These are phyloP conservation scores for Diddensiella caesifluorescens DNA, from an alignment of 805 yeast species.

Conservation along the genomic window DNA sequence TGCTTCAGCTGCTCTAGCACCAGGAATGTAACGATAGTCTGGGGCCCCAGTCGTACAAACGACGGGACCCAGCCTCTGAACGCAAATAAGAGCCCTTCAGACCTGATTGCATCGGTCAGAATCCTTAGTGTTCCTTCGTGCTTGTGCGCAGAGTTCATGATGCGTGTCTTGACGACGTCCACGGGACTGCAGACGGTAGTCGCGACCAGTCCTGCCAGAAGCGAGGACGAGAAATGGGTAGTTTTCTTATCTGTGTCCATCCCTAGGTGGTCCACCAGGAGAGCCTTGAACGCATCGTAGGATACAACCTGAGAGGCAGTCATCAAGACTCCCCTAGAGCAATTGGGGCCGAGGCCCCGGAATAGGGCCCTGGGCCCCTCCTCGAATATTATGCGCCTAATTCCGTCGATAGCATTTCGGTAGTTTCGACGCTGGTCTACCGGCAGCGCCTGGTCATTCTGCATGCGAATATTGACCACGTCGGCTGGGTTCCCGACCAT, in stretches of 20 bases:
- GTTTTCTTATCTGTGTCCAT: slow-evolving; percentile 56
- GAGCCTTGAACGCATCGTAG: slow-evolving; percentile 65
- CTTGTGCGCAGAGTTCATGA: slow-evolving; percentile 55
- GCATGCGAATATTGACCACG: slow-evolving; percentile 85
- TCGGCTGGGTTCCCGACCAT: slow-evolving; percentile 85
- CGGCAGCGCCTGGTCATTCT: slow-evolving; percentile 73
- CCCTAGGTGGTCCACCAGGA: slow-evolving; percentile 46
- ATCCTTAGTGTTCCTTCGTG: slow-evolving; percentile 45
- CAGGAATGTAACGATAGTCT: slow-evolving; percentile 38
- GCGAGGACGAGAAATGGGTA: slow-evolving; percentile 75
- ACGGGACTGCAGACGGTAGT: slow-evolving; percentile 92
- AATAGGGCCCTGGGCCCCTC: slow-evolving; percentile 59
- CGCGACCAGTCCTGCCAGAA: slow-evolving; percentile 81
- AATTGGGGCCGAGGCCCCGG: slow-evolving; percentile 73
- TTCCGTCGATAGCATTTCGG: slow-evolving; percentile 72
- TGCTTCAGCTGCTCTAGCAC: slow-evolving; percentile 36
- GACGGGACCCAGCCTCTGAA: slow-evolving; percentile 91
- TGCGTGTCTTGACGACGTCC: slow-evolving; percentile 82
- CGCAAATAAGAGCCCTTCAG: slow-evolving; percentile 74
- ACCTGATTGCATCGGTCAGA: slow-evolving; percentile 49
- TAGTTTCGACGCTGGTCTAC: slow-evolving; percentile 63
- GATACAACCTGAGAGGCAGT: slow-evolving; percentile 89
- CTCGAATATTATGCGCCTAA: slow-evolving; percentile 49
- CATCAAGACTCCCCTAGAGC: slow-evolving; percentile 78
- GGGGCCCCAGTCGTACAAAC: slow-evolving; percentile 78